Base-by-base conservation (phyloP, 164 flowering plant genomes). In the Tetrastigma voinierianum region DNA sequence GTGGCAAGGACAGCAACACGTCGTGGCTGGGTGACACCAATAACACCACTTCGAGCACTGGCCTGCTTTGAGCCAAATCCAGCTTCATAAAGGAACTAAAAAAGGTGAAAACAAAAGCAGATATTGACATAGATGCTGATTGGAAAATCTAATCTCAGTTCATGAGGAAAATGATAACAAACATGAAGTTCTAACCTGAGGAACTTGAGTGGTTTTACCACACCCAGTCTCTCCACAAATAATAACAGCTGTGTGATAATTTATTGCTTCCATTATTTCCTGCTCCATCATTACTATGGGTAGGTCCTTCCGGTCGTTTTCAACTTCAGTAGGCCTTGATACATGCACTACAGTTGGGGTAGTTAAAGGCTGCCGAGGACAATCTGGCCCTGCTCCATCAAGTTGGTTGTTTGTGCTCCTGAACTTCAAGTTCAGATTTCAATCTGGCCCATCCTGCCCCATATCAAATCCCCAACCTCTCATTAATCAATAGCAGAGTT, bases 281-380 rank as follows among this genome's bases (percentile, higher is more conserved):
- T 94, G 97, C 83, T 94, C 97, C 96, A 88, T 87, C 98, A 90
- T 91, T 59, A 91, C 90, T 59, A 94, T 90, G 16, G 98, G 98
- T 57, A 94, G 97, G 78, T 81, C 91, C 64, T 72, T 85, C 68
- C 98, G 81, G 52, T 69, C 79, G 18, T 67, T 71, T 63, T 88
- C 92, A 66, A 94, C 81, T 57, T 87, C 97, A 56, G 61, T 70
- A 60, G 97, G 95, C 67, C 98, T 87, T 68, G 83, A 78, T 16
- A 89, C 96, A 77, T 76, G 90, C 67, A 95, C 90, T 32, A 91
- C 85, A 51, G 63, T 78, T 59, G 95, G 83, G 48, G 80, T 24
- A 61, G 48, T 52, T 44, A 55, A 20, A 71, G 74, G n/a, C 53
- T 57, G 65, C 9, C 17, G 59, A 67, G 72, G 54, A 57, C 23